These are phyloP conservation scores for Cryphonectria parasitica DNA, from an alignment of 2,329 filamentous ascomycete genomes.

Conservation along the genomic window DNA sequence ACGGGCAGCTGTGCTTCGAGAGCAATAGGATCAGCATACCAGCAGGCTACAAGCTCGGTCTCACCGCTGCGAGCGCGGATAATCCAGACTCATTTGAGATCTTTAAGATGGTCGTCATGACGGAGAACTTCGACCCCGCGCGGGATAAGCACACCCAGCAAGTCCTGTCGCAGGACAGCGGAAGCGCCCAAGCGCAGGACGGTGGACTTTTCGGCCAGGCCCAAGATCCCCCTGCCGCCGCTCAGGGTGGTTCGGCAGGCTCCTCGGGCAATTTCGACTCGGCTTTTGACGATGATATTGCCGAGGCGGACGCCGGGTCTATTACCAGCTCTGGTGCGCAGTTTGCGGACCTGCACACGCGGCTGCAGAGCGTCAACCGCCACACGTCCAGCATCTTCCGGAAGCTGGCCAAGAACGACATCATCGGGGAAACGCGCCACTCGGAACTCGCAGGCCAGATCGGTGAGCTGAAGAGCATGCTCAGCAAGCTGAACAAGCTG, in stretches of 20 bases:
- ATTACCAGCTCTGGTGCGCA: slow-evolving; percentile 61
- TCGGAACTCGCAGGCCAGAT: slow-evolving; percentile 56
- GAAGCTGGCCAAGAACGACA: slow-evolving; percentile 55
- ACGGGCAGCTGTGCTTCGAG: slow-evolving; percentile 81
- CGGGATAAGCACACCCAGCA: slow-evolving; percentile 32
- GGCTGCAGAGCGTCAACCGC: slow-evolving; percentile 74
- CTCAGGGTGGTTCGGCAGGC: slow-evolving; percentile 30
- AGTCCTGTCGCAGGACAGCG: slow-evolving; percentile 36
- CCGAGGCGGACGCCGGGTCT: slow-evolving; percentile 52
- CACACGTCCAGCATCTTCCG: slow-evolving; percentile 67
- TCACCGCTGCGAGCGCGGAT: slow-evolving; percentile 87
- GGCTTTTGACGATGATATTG: slow-evolving; percentile 46
- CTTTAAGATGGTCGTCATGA: slow-evolving; percentile 80
- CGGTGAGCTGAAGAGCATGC: slow-evolving; percentile 49
- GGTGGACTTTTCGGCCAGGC: slow-evolving; percentile 32
- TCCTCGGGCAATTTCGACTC: slow-evolving; percentile 36
- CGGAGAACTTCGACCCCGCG: slow-evolving; percentile 47
- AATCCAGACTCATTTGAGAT: slow-evolving; percentile 94
- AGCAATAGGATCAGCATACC: slow-evolving; percentile 80
- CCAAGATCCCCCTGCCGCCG: slow-evolving; percentile 37
- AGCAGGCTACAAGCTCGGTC: slow-evolving; percentile 78
- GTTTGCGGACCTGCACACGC: slow-evolving; percentile 83
- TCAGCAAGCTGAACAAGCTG: slow-evolving; percentile 50
- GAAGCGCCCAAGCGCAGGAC: slow-evolving; percentile 38
- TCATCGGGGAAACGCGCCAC: slow-evolving; percentile 59